Evolutionary conservation across 345 rosid species (phyloP), one percentile per base, ranked within the genome.

Genomic region (Crucihimalaya himalaica): DNA sequence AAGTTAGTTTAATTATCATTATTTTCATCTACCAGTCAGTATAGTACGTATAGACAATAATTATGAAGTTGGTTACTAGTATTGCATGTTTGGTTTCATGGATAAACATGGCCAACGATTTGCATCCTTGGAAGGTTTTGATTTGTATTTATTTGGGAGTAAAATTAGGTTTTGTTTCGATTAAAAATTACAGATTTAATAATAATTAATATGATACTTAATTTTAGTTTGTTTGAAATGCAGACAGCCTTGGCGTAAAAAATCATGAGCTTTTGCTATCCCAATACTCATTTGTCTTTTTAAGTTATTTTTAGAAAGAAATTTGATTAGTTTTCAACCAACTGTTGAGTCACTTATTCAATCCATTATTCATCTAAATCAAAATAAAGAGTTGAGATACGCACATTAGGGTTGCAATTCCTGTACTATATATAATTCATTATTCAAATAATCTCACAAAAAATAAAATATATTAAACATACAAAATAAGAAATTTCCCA

Each of bases 371-470:
- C 54, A 40, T 20, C 47, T 65, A 37, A 64, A 40, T 11, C 11
- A 67, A 67, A 28, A 48, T 6, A 27, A 37, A 34, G 20, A 46
- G 48, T 48, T 73, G 77, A 73, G 28, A 63, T 53, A 63, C 48
- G n/a, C n/a, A 55, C 51, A 66, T 2, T 29, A 25, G 72, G 59
- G 31, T 74, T 47, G 23, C 54, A 56, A n/a, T 56, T n/a, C 59
- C 39, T 50, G 43, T 67, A 62, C 63, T 67, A 60, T 23, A 66
- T 56, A 45, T 43, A 59, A 43, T 69, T 52, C 14, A 69, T 69
- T 76, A 76, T 76, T 69, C 65, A 76, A 55, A 52, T 54, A 76
- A 54, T 68, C 51, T 69, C 59, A 69, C 70, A 68, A 27, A 45
- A 45, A 39, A 20, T 0, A 52, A 73, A 62, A 43, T 3, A 53